A percentile compares a stretch with the other conserved stretches of the same genome.
phyloP scores from a whole-genome alignment of 306 rosid genomes.

The Ormosia emarginata region DNA sequence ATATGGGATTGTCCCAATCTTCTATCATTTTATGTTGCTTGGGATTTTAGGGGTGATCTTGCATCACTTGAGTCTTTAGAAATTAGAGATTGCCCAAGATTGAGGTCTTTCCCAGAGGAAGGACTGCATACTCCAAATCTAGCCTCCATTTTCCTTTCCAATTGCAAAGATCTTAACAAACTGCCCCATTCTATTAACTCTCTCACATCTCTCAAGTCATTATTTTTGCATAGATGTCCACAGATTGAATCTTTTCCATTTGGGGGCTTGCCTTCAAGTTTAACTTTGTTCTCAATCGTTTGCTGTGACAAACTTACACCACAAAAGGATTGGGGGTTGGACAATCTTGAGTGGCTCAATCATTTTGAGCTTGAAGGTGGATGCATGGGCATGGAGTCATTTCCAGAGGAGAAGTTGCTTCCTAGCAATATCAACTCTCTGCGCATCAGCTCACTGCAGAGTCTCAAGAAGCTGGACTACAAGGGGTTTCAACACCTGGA shows the following conservation, averaged over 20 bases:
- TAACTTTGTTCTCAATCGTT: background rate
- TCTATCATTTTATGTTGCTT: background rate
- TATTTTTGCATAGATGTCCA: conserved; percentile 7
- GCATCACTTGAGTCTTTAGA: conserved; percentile 16
- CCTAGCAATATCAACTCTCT: background rate
- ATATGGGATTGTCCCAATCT: conserved; percentile 20
- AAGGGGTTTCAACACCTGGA: conserved; percentile 7
- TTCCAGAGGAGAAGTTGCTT: conserved; percentile 13
- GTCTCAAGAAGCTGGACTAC: conserved; percentile 5
- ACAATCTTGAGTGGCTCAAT: conserved; percentile 1
- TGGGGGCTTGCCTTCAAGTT: conserved; percentile 20
- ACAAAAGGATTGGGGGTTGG: conserved; percentile 14
- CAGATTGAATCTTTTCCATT: background rate
- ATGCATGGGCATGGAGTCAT: conserved; percentile 15
- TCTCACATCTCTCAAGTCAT: conserved; percentile 3
- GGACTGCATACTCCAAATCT: conserved; percentile 23
- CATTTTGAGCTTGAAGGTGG: conserved; percentile 26
- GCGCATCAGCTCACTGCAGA: background rate
- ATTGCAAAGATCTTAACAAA: background rate
- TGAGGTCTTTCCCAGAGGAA: background rate
- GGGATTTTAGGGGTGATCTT: background rate
- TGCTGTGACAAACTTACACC: conserved; percentile 15
- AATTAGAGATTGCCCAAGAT: conserved; percentile 11
- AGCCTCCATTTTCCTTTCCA: background rate
- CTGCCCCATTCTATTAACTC: conserved; percentile 16